phyloP scores from a whole-genome alignment of 441 rosid species.

The Kokia cookei region DNA sequence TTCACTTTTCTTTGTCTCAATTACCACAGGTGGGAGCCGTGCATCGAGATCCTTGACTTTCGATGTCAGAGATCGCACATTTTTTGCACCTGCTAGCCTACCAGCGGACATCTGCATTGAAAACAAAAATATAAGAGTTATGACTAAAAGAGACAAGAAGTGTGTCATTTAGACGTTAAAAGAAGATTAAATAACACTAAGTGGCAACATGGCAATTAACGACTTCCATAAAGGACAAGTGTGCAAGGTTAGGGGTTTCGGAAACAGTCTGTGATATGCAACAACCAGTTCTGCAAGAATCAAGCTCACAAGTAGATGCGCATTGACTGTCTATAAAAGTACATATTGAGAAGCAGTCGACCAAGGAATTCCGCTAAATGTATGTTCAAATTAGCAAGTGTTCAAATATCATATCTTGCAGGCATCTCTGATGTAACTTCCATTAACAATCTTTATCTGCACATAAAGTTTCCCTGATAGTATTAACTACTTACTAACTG shows the following conservation, averaged over 20 bases:
- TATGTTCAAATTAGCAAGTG: background rate
- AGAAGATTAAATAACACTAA: background rate
- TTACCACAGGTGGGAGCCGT: conserved; percentile 53
- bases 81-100: conserved; percentile 36
- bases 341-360: background rate
- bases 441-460: background rate
- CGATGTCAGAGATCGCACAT: conserved; percentile 50
- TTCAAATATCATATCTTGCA: background rate
- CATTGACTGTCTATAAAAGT: background rate
- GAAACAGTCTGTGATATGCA: background rate
- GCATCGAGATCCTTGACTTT: conserved; percentile 65
- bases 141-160: background rate
- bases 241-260: background rate
- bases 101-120: conserved; percentile 40
- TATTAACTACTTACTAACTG: background rate
- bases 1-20: conserved; percentile 13
- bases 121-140: conserved; percentile 9
- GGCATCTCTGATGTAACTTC: background rate
- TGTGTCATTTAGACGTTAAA: background rate
- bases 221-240: background rate
- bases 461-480: background rate
- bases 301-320: background rate
- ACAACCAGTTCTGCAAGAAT: background rate
- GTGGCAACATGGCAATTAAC: background rate
- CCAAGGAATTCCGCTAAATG: conserved; percentile 1